Base-by-base conservation (phyloP, 2,329 filamentous ascomycete genomes). In the Colletotrichum chlorophyti region DNA sequence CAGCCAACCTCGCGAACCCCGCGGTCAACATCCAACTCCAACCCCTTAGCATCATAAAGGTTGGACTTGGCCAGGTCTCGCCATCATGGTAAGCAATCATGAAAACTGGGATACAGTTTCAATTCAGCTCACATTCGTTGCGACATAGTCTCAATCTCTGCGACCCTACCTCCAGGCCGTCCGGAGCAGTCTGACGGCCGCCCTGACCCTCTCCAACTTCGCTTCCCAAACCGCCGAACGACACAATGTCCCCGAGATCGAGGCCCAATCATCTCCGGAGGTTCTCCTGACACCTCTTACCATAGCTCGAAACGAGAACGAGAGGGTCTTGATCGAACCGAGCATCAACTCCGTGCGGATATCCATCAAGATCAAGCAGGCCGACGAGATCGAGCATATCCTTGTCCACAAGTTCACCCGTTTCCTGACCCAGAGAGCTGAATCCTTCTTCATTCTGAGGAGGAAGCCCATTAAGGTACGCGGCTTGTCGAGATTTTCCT, bases 311-410 rank as follows among this genome's bases (percentile, higher is more conserved):
- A 99, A 99, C 77, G 93, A 98, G 77, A 96, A 97, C 74, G 95
- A 99, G 83, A 89, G 91, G 68, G 94, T 99, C 65, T 82, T 97
- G 61, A 96, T 98, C 72, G 94, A 98, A 79, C 93, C 95, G 51
- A 95, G 91, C 74, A 90, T 98, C 79, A 99, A 99, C 84, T 96
- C 91, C 66, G 91, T 99, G 66, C 90, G 95, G 67, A 91, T 99
- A 70, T 97, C 92, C 84, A 96, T 99, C 80, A 92, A 94, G 82
- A 97, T 99, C 77, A 99, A 99, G 81, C 95, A 99, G 82, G 95
- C 95, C 62, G 95, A 99, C 75, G 95, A 99, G 80, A 99, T 98
- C 69, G 95, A 99, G 77, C 87, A 96, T 73, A 98, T 99, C 64
- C 81, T 99, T 62, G 95, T 99, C 64, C 95, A 98, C 80, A 99